Base-by-base conservation (phyloP, 192 early-diverging fungal species). In the Rhizoclosmatium globosum region DNA sequence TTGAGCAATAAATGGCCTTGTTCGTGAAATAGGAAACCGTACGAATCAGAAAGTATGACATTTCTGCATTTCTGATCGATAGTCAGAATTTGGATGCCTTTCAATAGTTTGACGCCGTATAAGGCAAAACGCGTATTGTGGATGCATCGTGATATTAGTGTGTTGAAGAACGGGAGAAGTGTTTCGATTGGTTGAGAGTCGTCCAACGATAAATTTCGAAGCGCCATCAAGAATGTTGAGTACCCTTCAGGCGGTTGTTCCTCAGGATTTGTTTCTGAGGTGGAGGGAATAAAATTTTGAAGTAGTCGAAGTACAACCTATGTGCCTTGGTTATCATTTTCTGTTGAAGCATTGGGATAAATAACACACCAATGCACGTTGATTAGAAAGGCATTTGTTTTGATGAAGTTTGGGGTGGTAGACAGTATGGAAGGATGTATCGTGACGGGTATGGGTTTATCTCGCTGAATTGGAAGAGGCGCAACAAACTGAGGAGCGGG, bases 281-380 rank as follows among this genome's bases (percentile, higher is more conserved):
- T 62, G 23, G 4, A 19, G 60, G 60, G 60, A 39, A 62, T 62
- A 39, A 62, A 62, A 21, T 62, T 62, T 62, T 62, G 60, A 4
- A 62, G 60, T 7, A 62, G 60, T 0, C 60, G 60, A 31, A 62
- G 38, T 21, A 39, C 6, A 7, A 62, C 38, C 60, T 62, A 21
- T 19, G 60, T 56, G 19, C 19, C 11, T 31, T 31, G 31, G 31
- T 31, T 31, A 31, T 31, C 31, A 31, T 31, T 31, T 31, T 31
- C 31, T 0, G 31, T 31, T 31, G 31, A 31, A 31, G 31, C 31
- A 31, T 31, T 31, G 31, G 31, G 31, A 31, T 31, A 31, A 31
- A 31, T 31, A 31, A 31, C 31, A 31, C 31, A 31, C 31, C 31
- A 0, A 31, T 31, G 31, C 31, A 31, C 31, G 31, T 31, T 31